Evolutionary conservation across 208 protist genomes (phyloP).

Genomic region (Leptomonas seymouri): DNA sequence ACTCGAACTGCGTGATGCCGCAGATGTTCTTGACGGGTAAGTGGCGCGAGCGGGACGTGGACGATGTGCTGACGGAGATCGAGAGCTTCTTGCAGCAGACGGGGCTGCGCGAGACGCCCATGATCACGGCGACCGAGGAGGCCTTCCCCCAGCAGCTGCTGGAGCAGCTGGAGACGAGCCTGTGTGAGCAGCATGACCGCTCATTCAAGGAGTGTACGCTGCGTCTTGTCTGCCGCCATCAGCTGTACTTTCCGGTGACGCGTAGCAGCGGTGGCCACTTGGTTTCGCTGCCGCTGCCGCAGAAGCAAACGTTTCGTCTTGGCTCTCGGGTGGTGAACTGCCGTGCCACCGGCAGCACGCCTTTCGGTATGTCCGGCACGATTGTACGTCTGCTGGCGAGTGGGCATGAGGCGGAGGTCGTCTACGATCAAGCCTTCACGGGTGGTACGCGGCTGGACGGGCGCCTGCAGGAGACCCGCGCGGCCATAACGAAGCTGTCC

Average conservation of each 20-base stretch:
- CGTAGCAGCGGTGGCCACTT: conserved; percentile 65
- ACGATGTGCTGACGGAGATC: conserved; percentile 79
- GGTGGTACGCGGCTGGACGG: conserved; percentile 79
- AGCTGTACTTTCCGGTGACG: conserved; percentile 86
- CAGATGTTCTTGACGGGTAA: conserved; percentile 72
- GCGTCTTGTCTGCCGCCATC: conserved; percentile 46
- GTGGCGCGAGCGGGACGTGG: conserved; percentile 61
- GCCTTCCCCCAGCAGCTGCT: conserved; percentile 62
- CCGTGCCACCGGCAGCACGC: conserved; percentile 66
- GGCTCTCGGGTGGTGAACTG: conserved; percentile 88
- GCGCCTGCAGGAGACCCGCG: conserved; percentile 64
- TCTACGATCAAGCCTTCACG: conserved; percentile 88
- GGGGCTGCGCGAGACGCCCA: conserved; percentile 63
- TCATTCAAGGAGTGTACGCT: conserved; percentile 46
- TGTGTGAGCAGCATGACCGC: conserved; percentile 42
- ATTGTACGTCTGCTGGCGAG: conserved; percentile 84
- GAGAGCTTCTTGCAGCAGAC: conserved; percentile 57
- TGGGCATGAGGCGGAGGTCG: conserved; percentile 81
- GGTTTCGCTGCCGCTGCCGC: conserved; percentile 72
- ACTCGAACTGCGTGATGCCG: conserved; percentile 67
- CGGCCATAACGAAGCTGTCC: conserved; percentile 69
- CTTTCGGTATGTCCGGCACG: conserved; percentile 82
- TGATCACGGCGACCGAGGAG: conserved; percentile 81
- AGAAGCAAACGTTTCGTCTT: conserved; percentile 71
- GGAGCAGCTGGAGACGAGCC: conserved; percentile 59